Conservation (phyloP, 176 grass and related monocot genomes). For the Pontederia paniculata region DNA sequence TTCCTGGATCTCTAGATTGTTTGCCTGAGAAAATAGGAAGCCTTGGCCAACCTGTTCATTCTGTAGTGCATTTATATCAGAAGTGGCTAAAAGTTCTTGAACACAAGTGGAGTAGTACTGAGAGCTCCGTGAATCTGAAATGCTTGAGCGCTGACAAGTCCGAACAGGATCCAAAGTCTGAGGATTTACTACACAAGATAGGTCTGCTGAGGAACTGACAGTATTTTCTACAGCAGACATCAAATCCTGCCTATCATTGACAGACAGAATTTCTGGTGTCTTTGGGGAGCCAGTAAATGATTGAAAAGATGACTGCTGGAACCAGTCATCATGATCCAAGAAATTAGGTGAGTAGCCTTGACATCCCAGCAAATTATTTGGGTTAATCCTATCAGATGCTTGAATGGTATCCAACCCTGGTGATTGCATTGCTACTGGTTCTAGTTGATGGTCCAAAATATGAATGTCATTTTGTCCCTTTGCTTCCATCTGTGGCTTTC, state of each 20-base stretch:
- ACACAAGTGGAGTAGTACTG: constrained; percentile 32
- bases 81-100: constrained; percentile 61
- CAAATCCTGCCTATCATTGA: constrained; percentile 17
- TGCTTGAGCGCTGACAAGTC: constrained; percentile 44
- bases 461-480: neutral
- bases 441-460: constrained; percentile 19
- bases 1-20: constrained; percentile 37
- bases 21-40: constrained; percentile 56
- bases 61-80: constrained; percentile 47
- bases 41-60: constrained; percentile 17
- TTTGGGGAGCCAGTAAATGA: constrained; percentile 31
- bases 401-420: constrained; percentile 34
- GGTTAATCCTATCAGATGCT: constrained; percentile 36
- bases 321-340: constrained; percentile 60
- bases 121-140: constrained; percentile 25
- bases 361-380: constrained; percentile 30
- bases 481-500: constrained; percentile 4
- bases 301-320: constrained; percentile 53
- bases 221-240: constrained; percentile 49
- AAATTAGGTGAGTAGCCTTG: constrained; percentile 36
- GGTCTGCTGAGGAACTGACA: constrained; percentile 35
- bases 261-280: constrained; percentile 7
- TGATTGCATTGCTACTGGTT: constrained; percentile 22
- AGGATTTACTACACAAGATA: constrained; percentile 35
- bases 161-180: constrained; percentile 33